These are phyloP conservation scores for Hyaloraphidium curvatum DNA, from an alignment of 192 early-diverging fungal species.

Conservation along the genomic window DNA sequence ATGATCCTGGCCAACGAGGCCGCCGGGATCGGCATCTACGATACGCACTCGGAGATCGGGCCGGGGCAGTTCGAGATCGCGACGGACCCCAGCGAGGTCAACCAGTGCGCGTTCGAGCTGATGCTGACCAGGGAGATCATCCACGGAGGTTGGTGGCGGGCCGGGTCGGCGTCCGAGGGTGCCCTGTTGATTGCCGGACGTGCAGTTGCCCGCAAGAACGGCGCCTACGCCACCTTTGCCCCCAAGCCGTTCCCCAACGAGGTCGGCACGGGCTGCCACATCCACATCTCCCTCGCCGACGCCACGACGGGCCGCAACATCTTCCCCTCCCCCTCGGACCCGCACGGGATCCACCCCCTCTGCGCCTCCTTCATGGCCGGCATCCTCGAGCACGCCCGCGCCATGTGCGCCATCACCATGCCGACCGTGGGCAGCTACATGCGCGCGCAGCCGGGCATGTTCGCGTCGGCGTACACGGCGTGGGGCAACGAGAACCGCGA, in stretches of 20 bases:
- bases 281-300: not conserved
- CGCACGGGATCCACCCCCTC: not conserved
- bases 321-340: not conserved
- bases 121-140: not conserved
- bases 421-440: not conserved
- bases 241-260: too few relatives aligned
- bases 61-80: conserved; percentile 1
- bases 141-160: too few relatives aligned
- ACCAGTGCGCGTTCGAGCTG: not conserved
- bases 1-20: not conserved
- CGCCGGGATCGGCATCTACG: conserved; percentile 1
- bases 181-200: too few relatives aligned
- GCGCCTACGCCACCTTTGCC: too few relatives aligned
- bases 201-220: too few relatives aligned
- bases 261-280: too few relatives aligned
- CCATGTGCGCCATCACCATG: not conserved
- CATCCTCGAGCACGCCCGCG: not conserved
- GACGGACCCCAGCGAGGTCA: not conserved
- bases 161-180: too few relatives aligned
- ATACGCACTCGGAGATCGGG: not conserved
- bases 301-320: not conserved
- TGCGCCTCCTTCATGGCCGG: not conserved
- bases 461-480: not conserved
- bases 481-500: not conserved
- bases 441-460: not conserved